These are phyloP conservation scores for Elongisporangium undulatum DNA, from an alignment of 352 stramenopile genomes.

Conservation along the genomic window DNA sequence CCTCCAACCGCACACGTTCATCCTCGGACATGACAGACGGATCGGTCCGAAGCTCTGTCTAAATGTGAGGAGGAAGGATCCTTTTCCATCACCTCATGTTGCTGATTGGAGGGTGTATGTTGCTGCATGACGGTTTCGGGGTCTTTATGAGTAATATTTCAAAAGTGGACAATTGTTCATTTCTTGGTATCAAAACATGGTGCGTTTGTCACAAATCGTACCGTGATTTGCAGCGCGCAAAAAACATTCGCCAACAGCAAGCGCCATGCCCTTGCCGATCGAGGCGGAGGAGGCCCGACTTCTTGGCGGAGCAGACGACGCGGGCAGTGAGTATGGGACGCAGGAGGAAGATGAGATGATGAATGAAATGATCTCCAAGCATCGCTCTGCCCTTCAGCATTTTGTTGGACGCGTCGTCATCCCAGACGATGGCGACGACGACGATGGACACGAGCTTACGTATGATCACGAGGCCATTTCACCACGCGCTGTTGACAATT, in stretches of 20 bases:
- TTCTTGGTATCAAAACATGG: not conserved
- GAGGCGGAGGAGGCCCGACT: not conserved
- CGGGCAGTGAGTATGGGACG: not conserved
- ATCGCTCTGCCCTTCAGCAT: conserved; percentile 16
- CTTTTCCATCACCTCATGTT: too few relatives aligned
- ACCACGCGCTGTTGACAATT: conserved; percentile 7
- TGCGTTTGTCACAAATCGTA: not conserved
- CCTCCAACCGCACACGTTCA: not conserved
- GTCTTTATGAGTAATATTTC: not conserved
- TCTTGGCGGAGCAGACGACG: not conserved
- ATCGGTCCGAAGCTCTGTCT: not conserved
- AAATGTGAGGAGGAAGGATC: too few relatives aligned
- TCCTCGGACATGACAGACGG: not conserved
- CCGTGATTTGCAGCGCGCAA: not conserved
- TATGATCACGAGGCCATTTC: conserved; percentile 16
- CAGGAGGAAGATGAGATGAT: conserved; percentile 21
- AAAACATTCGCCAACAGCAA: not conserved
- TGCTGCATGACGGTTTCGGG: not conserved
- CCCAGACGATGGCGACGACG: conserved; percentile 13
- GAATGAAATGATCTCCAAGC: conserved; percentile 27
- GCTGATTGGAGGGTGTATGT: not conserved
- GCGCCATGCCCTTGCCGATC: not conserved
- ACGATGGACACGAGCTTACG: conserved; percentile 7
- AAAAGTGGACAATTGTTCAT: not conserved
- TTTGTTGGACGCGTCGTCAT: conserved; percentile 8